Base-by-base conservation (phyloP, 371 early-diverging fungal genomes). In the Vittaforma corneae region DNA sequence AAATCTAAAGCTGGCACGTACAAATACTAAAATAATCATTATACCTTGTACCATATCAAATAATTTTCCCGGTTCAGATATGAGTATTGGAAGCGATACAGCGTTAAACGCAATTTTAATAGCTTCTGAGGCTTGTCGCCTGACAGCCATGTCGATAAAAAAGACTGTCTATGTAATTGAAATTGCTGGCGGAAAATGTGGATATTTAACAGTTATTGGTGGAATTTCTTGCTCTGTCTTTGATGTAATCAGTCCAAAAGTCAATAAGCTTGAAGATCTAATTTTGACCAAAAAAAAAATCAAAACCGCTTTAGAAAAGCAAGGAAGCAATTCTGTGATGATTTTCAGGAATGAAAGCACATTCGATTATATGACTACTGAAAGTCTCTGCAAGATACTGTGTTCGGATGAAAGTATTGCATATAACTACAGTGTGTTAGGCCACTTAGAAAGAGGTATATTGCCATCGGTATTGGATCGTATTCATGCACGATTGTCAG, bases 1-100 rank as follows among this genome's bases (percentile, higher is more conserved):
- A 79, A 91, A 42, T 0, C 89, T 85, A 76, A 83, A 84, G n/a
- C 82, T 88, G 0, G 59, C 72, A 82, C n/a, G 83, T 9, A 40
- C 52, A 42, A 29, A 67, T 4, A 56, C 46, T 29, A 46, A 38
- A 1, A 86, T 94, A 77, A 84, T 89, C 32, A 83, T 87, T 55
- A 83, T 97, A 6, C 98, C 98, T 4, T 91, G 94, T 24, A 92
- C 96, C 0, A 86, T 92, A 52, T 86, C 87, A 40, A 96, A 95
- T 82, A 96, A 97, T 77, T 92, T 96, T 1, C 96, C 96, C 1
- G 92, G 91, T 28, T 93, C 96, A 0, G 92, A 92, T 71, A 87
- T 84, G 68, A 90, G 90, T 37, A 83, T 97, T 69, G 18, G 18
- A 11, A 40, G 18, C 11, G 40, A 40, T 18, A 40, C 18, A 40